Percentiles rank a stretch among this genome's conserved stretches.
Evolutionary conservation across 2,329 filamentous ascomycete genomes (phyloP).

Genomic region (Penicillium sp.): DNA sequence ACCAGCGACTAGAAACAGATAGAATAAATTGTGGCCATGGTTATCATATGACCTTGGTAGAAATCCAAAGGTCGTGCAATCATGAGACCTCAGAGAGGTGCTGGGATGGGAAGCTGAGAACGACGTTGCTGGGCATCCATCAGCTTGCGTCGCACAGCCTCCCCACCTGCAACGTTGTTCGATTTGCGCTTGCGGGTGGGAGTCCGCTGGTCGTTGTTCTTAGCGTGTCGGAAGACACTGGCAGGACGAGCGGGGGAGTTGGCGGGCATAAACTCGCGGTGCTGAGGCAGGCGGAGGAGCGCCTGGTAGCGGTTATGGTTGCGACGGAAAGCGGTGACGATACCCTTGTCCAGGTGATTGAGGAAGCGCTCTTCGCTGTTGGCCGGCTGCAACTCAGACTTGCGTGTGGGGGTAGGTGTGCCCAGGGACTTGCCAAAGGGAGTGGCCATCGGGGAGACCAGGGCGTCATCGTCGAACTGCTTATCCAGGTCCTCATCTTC

Average conservation of each 20-base stretch:
- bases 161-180: slow-evolving; percentile 36
- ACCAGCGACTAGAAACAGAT: slow-evolving; percentile 19
- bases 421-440: slow-evolving; percentile 37
- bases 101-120: slow-evolving; percentile 36
- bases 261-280: slow-evolving; percentile 44
- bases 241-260: slow-evolving; percentile 42
- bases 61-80: slow-evolving; percentile 22
- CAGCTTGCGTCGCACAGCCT: slow-evolving; percentile 43
- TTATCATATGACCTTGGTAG: slow-evolving; percentile 22
- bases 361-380: slow-evolving; percentile 52
- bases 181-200: slow-evolving; percentile 41
- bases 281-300: slow-evolving; percentile 47
- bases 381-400: slow-evolving; percentile 26
- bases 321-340: slow-evolving; percentile 73
- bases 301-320: slow-evolving; percentile 52
- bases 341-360: slow-evolving; percentile 66
- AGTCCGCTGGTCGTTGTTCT: slow-evolving; percentile 38
- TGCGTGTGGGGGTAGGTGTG: slow-evolving; percentile 37
- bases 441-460: slow-evolving; percentile 46
- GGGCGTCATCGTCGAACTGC: slow-evolving; percentile 44
- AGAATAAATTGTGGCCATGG: slow-evolving; percentile 20
- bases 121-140: slow-evolving; percentile 41
- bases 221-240: slow-evolving; percentile 43
- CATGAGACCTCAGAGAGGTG: not conserved
- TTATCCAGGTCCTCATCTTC: slow-evolving; percentile 56